These are phyloP conservation scores for Plasmopara viticola DNA, from an alignment of 352 stramenopile species.

Conservation along the genomic window DNA sequence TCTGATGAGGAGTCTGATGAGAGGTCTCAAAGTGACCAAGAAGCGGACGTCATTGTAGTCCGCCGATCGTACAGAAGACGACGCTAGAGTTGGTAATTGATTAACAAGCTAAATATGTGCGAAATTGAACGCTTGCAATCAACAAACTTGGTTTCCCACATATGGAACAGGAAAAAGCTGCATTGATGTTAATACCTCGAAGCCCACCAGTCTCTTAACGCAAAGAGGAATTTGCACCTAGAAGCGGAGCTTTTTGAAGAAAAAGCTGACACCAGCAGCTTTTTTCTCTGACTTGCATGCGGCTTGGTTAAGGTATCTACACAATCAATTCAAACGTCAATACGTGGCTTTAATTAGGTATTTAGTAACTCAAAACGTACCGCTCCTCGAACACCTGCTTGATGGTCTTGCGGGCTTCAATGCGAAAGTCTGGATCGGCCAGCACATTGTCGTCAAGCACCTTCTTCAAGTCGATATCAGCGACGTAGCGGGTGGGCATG, in stretches of 20 bases:
- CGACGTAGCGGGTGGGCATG: conserved; percentile 98
- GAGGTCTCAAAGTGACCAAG: conserved; percentile 19
- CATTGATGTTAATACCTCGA: conserved; percentile 50
- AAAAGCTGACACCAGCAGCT: conserved; percentile 95
- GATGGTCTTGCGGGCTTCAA: conserved; percentile 96
- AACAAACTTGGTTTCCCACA: conserved; percentile 20
- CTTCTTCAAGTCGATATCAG: conserved; percentile 99
- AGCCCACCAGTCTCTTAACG: conserved; percentile 43
- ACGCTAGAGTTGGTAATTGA: conserved; percentile 1
- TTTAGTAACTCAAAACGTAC: conserved; percentile 39
- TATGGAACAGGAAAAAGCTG: conserved; percentile 57
- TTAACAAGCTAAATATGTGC: background rate
- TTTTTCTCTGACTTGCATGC: conserved; percentile 97
- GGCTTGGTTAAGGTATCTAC: conserved; percentile 90
- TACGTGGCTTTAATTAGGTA: background rate
- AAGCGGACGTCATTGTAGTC: conserved; percentile 17
- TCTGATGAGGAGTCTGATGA: conserved; percentile 18
- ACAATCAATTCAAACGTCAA: conserved; percentile 10
- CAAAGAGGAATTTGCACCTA: conserved; percentile 76
- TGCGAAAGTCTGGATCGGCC: conserved; percentile 68
- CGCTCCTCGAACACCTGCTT: conserved; percentile 99
- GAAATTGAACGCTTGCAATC: background rate
- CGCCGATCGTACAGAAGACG: conserved; percentile 14
- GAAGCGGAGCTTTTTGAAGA: conserved; percentile 99
- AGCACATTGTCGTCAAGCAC: conserved; percentile 89